Conservation (phyloP, 176 grass and related monocot genomes). For the Musa troglodytarum region DNA sequence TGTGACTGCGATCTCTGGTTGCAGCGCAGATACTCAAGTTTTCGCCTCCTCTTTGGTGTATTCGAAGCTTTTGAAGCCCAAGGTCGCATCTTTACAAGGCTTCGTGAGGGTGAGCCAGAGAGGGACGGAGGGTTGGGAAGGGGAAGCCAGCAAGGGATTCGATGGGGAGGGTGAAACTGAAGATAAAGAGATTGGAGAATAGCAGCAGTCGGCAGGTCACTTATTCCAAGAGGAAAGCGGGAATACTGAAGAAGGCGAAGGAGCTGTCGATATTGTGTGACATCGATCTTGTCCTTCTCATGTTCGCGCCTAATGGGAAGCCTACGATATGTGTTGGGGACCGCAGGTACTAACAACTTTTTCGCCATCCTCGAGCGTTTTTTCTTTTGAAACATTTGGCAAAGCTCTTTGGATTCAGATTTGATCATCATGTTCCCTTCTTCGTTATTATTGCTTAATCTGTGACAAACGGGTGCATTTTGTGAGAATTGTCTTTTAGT, state of each 20-base stretch:
- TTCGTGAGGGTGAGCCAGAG: background rate
- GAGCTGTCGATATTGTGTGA: conserved; percentile 37
- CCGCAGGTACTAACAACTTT: conserved; percentile 16
- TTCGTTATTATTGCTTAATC: too few species aligned
- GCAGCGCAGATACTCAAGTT: background rate
- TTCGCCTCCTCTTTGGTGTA: too few species aligned
- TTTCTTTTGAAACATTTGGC: background rate
- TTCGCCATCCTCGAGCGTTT: background rate
- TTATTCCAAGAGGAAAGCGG: conserved; percentile 28
- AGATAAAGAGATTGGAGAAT: conserved; percentile 29
- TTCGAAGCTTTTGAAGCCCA: background rate
- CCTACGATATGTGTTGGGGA: conserved; percentile 29
- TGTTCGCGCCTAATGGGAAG: conserved; percentile 33
- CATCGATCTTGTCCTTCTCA: conserved; percentile 34
- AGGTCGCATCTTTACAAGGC: background rate
- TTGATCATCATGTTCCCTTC: too few species aligned
- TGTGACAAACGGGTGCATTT: too few species aligned
- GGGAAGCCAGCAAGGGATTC: conserved; percentile 26
- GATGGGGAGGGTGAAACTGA: conserved; percentile 39
- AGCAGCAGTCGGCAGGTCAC: conserved; percentile 27
- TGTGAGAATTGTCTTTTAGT: too few species aligned
- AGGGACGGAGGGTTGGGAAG: background rate
- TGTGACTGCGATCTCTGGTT: background rate
- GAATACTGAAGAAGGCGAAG: conserved; percentile 35
- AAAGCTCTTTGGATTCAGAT: too few species aligned